phyloP scores from a whole-genome alignment of 352 stramenopile species.

The Pseudoperonospora humuli region DNA sequence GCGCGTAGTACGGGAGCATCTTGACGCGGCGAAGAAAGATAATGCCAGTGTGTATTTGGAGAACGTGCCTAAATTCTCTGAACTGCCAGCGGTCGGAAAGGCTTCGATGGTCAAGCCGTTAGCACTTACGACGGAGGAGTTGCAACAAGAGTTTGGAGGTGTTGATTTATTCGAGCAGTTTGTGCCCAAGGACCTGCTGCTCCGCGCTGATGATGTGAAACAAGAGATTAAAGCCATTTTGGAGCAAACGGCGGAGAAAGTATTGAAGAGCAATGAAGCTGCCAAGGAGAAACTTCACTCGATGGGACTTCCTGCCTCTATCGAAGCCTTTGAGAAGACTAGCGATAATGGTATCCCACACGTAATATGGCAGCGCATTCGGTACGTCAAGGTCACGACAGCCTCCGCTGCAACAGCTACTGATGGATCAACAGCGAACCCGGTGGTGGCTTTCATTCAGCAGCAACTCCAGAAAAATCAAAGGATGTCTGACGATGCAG shows the following conservation, averaged over 20 bases:
- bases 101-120: slow-evolving; percentile 62
- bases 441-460: slow-evolving; percentile 32
- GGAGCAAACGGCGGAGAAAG: slow-evolving; percentile 28
- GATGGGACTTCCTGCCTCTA: slow-evolving; percentile 64
- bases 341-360: slow-evolving; percentile 46
- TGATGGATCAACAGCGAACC: slow-evolving; percentile 20
- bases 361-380: slow-evolving; percentile 48
- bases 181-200: slow-evolving; percentile 45
- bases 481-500: slow-evolving; percentile 36
- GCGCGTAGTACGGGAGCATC: slow-evolving; percentile 43
- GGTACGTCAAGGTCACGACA: slow-evolving; percentile 34
- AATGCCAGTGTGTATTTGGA: slow-evolving; percentile 79
- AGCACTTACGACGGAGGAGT: slow-evolving; percentile 35
- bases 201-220: slow-evolving; percentile 38
- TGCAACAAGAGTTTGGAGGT: slow-evolving; percentile 42
- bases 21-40: slow-evolving; percentile 60
- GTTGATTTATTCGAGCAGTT: slow-evolving; percentile 68
- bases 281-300: slow-evolving; percentile 42
- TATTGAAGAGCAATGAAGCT: slow-evolving; percentile 40
- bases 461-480: slow-evolving; percentile 48
- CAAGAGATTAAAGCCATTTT: slow-evolving; percentile 44
- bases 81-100: slow-evolving; percentile 50
- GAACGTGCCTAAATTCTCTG: slow-evolving; percentile 50
- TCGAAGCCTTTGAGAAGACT: slow-evolving; percentile 70
- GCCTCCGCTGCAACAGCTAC: slow-evolving; percentile 13